A percentile compares a stretch with the other conserved stretches of the same genome.
phyloP scores from a whole-genome alignment of 2,329 filamentous ascomycete genomes.

The Penicillium sp. region DNA sequence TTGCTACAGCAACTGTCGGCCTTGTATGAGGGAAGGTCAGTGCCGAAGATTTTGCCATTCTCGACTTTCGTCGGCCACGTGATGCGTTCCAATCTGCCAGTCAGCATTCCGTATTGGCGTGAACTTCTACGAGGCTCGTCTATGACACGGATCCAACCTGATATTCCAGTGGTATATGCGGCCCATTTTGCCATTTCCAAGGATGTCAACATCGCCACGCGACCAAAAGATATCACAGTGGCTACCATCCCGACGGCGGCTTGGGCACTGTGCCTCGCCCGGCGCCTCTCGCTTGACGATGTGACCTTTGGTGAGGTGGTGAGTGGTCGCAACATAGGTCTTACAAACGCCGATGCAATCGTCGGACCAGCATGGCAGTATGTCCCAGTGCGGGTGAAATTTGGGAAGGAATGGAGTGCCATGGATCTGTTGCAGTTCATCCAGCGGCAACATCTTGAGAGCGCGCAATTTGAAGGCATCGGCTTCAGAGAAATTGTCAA shows the following conservation, averaged over 20 bases:
- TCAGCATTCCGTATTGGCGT: slow-evolving; percentile 47
- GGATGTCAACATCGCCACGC: slow-evolving; percentile 39
- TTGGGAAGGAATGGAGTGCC: slow-evolving; percentile 46
- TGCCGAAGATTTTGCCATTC: slow-evolving; percentile 35
- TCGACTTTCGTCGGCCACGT: slow-evolving; percentile 35
- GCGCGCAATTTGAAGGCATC: slow-evolving; percentile 49
- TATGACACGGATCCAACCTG: slow-evolving; percentile 33
- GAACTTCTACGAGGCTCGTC: slow-evolving; percentile 51
- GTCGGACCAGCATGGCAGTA: slow-evolving; percentile 52
- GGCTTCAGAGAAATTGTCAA: slow-evolving; percentile 48
- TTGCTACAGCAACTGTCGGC: slow-evolving; percentile 55
- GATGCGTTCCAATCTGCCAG: slow-evolving; percentile 29
- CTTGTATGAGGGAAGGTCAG: slow-evolving; percentile 38
- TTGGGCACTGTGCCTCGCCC: slow-evolving; percentile 57
- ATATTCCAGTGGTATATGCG: slow-evolving; percentile 1
- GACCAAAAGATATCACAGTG: slow-evolving; percentile 52
- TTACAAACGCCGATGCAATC: slow-evolving; percentile 50
- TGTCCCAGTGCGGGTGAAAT: slow-evolving; percentile 55
- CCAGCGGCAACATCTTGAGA: slow-evolving; percentile 51
- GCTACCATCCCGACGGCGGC: slow-evolving; percentile 58
- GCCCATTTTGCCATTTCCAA: slow-evolving; percentile 11
- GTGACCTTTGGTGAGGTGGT: slow-evolving; percentile 60
- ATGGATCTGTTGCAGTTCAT: slow-evolving; percentile 47
- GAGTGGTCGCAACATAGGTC: slow-evolving; percentile 52
- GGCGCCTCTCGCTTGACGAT: slow-evolving; percentile 46